Percentiles rank a stretch among this genome's conserved stretches.
Conservation (phyloP, 2,329 filamentous ascomycete genomes). For the Fusarium sp. region DNA sequence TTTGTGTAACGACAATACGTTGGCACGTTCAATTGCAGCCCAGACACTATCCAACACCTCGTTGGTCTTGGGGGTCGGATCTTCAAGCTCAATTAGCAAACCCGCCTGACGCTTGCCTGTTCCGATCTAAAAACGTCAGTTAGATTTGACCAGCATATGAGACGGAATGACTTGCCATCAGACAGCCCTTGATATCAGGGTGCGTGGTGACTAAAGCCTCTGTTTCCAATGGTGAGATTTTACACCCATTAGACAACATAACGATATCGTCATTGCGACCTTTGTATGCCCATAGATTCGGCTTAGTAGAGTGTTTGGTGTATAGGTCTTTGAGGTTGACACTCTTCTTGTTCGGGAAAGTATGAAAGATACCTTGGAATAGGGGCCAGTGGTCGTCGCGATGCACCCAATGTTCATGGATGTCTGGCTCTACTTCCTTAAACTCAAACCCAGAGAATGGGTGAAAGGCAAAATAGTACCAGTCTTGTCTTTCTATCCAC, state of each 20-base stretch:
- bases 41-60: slow-evolving; percentile 57
- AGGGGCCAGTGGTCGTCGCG: slow-evolving; percentile 40
- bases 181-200: slow-evolving; percentile 41
- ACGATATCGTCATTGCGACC: slow-evolving; percentile 47
- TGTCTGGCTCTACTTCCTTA: slow-evolving; percentile 45
- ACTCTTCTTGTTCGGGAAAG: slow-evolving; percentile 43
- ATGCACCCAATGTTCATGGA: slow-evolving; percentile 49
- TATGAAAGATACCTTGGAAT: slow-evolving; percentile 46
- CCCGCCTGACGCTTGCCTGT: slow-evolving; percentile 44
- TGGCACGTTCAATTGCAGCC: slow-evolving; percentile 56
- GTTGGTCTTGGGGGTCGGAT: slow-evolving; percentile 28
- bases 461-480: slow-evolving; percentile 50
- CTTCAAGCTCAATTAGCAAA: slow-evolving; percentile 45
- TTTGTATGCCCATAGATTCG: slow-evolving; percentile 45
- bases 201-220: slow-evolving; percentile 44
- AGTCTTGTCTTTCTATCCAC: slow-evolving; percentile 41
- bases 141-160: not conserved
- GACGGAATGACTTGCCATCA: slow-evolving; percentile 11
- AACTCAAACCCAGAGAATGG: slow-evolving; percentile 51
- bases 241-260: slow-evolving; percentile 48
- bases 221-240: slow-evolving; percentile 46
- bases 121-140: not conserved
- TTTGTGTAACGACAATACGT: slow-evolving; percentile 53
- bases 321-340: slow-evolving; percentile 49
- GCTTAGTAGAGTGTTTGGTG: slow-evolving; percentile 41